These are phyloP conservation scores for Clitoria ternatea DNA, from an alignment of 306 rosid genomes.

Conservation along the genomic window DNA sequence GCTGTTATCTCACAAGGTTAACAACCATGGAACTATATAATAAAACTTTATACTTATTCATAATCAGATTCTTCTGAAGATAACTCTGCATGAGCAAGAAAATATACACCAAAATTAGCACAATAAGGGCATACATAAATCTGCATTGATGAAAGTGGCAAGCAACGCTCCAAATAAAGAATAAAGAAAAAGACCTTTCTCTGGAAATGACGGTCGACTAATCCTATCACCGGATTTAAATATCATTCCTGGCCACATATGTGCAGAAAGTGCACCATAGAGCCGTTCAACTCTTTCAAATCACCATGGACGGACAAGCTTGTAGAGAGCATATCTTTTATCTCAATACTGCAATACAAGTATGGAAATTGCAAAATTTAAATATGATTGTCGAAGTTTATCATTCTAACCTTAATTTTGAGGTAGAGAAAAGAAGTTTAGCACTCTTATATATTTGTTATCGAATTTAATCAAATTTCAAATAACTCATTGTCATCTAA, in stretches of 20 bases:
- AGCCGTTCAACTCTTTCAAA: conserved; percentile 84
- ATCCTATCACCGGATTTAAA: conserved; percentile 77
- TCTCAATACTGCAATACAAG: neutral
- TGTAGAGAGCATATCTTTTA: conserved; percentile 31
- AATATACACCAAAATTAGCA: conserved; percentile 29
- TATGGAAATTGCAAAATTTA: neutral
- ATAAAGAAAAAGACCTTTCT: conserved; percentile 30
- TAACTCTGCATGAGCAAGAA: conserved; percentile 39
- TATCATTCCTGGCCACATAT: conserved; percentile 96
- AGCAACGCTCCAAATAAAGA: neutral
- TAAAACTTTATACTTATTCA: conserved; percentile 33
- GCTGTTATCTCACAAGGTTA: no score
- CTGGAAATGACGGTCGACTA: conserved; percentile 54
- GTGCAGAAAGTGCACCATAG: conserved; percentile 84
- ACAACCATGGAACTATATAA: neutral
- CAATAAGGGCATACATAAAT: conserved; percentile 11
- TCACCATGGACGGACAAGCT: conserved; percentile 82
- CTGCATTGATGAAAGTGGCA: neutral
- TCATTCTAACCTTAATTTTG: neutral
- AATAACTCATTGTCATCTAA: neutral
- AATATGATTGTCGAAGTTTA: neutral
- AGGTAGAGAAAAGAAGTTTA: neutral
- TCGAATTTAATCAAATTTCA: conserved; percentile 1
- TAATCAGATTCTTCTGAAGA: conserved; percentile 88
- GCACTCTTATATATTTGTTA: no score